phyloP scores from a whole-genome alignment of 192 early-diverging fungal species.

The Coemansia biformis region DNA sequence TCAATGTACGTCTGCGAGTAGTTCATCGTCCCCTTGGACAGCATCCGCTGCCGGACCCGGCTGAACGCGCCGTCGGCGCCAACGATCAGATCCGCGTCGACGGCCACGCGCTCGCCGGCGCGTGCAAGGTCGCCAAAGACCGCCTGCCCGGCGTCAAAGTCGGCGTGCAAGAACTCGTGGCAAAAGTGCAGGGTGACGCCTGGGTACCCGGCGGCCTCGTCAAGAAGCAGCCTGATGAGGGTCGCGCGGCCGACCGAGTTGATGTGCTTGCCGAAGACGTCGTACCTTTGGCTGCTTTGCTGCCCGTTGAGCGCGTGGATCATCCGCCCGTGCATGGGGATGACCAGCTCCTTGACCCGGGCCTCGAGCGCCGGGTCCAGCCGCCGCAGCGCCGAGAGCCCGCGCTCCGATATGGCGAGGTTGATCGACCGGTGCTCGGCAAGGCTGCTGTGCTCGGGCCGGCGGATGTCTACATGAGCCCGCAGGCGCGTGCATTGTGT shows the following conservation, averaged over 20 bases:
- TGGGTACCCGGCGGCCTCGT: conserved; percentile 58
- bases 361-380: conserved; percentile 64
- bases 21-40: conserved; percentile 74
- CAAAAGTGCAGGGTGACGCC: conserved; percentile 76
- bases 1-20: conserved; percentile 87
- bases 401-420: conserved; percentile 83
- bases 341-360: conserved; percentile 59
- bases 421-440: conserved; percentile 82
- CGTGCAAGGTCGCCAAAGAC: conserved; percentile 25
- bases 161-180: conserved; percentile 59
- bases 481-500: background rate
- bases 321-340: conserved; percentile 93
- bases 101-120: conserved; percentile 26
- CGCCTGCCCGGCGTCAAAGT: conserved; percentile 65
- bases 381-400: conserved; percentile 71
- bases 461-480: conserved; percentile 54
- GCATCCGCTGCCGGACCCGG: conserved; percentile 68
- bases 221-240: conserved; percentile 77
- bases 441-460: conserved; percentile 53
- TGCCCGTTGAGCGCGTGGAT: conserved; percentile 71
- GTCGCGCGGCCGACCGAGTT: conserved; percentile 86
- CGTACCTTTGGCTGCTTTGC: conserved; percentile 78
- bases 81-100: conserved; percentile 71
- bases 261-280: conserved; percentile 84
- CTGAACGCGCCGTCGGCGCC: conserved; percentile 90